phyloP scores from a whole-genome alignment of 495 filamentous ascomycete species.

The Chaetomium fimeti region DNA sequence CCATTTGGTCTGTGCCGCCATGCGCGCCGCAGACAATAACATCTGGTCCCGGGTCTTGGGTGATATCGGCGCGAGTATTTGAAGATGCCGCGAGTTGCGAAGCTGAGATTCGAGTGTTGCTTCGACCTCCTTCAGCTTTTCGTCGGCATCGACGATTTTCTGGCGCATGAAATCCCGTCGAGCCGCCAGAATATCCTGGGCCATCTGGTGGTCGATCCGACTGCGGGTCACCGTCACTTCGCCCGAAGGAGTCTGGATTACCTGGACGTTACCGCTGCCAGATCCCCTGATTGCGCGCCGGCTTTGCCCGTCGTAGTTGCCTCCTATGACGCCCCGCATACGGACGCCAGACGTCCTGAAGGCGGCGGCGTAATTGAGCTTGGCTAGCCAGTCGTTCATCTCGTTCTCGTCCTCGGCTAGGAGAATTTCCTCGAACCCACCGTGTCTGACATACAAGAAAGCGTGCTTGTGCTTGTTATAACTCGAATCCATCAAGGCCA shows the following conservation, averaged over 20 bases:
- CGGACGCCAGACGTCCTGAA: slow-evolving; percentile 91
- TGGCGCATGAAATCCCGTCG: slow-evolving; percentile 76
- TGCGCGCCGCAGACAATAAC: slow-evolving; percentile 75
- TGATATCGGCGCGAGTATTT: slow-evolving; percentile 84
- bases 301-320: slow-evolving; percentile 79
- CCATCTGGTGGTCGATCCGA: slow-evolving; percentile 74
- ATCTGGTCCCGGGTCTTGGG: slow-evolving; percentile 82
- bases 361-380: slow-evolving; percentile 93
- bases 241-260: slow-evolving; percentile 65
- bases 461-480: slow-evolving; percentile 98
- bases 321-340: slow-evolving; percentile 81
- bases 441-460: slow-evolving; percentile 86
- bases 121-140: slow-evolving; percentile 69
- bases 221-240: slow-evolving; percentile 66
- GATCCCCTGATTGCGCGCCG: slow-evolving; percentile 69
- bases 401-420: slow-evolving; percentile 84
- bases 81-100: slow-evolving; percentile 88
- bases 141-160: slow-evolving; percentile 80
- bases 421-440: slow-evolving; percentile 85
- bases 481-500: slow-evolving; percentile 77
- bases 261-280: slow-evolving; percentile 54
- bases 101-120: slow-evolving; percentile 78
- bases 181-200: slow-evolving; percentile 76
- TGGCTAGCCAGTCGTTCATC: slow-evolving; percentile 96
- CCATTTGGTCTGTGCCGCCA: slow-evolving; percentile 91